Percentiles rank a stretch among this genome's conserved stretches.
phyloP scores from a whole-genome alignment of 352 stramenopile species.

The Pythium myriotylum region DNA sequence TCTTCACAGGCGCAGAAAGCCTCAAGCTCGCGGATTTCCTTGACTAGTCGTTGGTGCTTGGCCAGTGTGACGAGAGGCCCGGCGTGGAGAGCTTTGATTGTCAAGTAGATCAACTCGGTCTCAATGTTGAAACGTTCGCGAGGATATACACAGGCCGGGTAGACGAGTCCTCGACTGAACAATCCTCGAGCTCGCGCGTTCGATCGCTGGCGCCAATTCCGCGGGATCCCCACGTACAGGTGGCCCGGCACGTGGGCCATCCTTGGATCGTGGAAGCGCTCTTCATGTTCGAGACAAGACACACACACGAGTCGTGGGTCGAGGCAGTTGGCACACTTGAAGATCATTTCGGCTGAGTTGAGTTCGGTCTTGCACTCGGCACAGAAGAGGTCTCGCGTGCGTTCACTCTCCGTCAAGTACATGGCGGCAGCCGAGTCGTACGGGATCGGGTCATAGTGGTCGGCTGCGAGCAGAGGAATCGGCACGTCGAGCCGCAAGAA shows the following conservation, averaged over 20 bases:
- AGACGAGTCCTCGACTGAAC: constrained; percentile 40
- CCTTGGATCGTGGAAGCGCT: constrained; percentile 45
- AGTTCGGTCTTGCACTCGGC: constrained; percentile 10
- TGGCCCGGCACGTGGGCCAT: constrained; percentile 58
- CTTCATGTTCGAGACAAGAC: constrained; percentile 47
- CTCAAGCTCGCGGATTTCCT: constrained; percentile 59
- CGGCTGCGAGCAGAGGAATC: constrained; percentile 54
- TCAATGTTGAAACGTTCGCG: constrained; percentile 45
- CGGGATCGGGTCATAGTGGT: constrained; percentile 41
- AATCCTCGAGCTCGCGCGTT: constrained; percentile 28
- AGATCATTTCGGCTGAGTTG: constrained; percentile 42
- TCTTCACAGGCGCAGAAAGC: constrained; percentile 65
- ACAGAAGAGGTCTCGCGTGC: neutral
- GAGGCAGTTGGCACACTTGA: constrained; percentile 62
- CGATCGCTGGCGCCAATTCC: constrained; percentile 39
- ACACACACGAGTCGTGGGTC: constrained; percentile 45
- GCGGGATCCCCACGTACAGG: constrained; percentile 61
- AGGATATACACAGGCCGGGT: constrained; percentile 52
- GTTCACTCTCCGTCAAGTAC: constrained; percentile 10
- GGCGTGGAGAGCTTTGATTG: constrained; percentile 66
- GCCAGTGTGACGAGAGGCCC: constrained; percentile 54
- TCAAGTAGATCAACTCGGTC: constrained; percentile 64
- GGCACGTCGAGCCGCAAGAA: constrained; percentile 62
- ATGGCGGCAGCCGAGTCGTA: constrained; percentile 16
- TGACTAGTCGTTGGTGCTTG: constrained; percentile 42